A percentile compares a stretch with the other conserved stretches of the same genome.
phyloP scores from a whole-genome alignment of 139 green algal species.

The Chlorella ohadii region DNA sequence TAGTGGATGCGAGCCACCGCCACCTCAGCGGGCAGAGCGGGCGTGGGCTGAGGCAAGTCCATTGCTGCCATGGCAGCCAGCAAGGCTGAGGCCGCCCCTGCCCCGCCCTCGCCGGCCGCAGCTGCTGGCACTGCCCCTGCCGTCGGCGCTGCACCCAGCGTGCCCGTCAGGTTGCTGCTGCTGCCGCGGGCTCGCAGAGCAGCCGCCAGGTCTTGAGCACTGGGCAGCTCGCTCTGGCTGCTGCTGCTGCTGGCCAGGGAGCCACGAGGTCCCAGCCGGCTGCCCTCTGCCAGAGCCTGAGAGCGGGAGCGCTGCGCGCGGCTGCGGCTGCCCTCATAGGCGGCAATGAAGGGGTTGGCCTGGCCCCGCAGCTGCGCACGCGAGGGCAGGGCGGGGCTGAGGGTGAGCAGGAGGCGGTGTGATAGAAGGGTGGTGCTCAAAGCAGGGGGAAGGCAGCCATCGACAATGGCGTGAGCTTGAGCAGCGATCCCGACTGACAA shows the following conservation, averaged over 20 bases:
- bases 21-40: slow-evolving; percentile 20
- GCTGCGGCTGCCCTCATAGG: slow-evolving; percentile 34
- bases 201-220: background rate
- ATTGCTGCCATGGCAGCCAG: background rate
- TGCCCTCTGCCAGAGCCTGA: background rate
- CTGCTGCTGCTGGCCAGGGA: background rate
- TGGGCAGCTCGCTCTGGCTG: no score
- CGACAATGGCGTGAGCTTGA: no score
- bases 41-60: slow-evolving; percentile 39
- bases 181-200: background rate
- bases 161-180: background rate
- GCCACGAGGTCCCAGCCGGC: background rate
- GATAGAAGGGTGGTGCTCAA: no score
- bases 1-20: slow-evolving; percentile 42
- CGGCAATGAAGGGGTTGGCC: slow-evolving; percentile 44
- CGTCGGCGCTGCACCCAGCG: background rate
- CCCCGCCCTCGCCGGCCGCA: no score
- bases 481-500: no score
- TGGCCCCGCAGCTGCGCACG: slow-evolving; percentile 44
- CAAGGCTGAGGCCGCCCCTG: background rate
- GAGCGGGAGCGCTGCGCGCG: background rate
- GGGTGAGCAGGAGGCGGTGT: background rate
- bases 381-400: background rate
- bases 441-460: no score
- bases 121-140: background rate